Evolutionary conservation across 176 grass and related monocot species (phyloP).

Genomic region (Triticum monococcum): DNA sequence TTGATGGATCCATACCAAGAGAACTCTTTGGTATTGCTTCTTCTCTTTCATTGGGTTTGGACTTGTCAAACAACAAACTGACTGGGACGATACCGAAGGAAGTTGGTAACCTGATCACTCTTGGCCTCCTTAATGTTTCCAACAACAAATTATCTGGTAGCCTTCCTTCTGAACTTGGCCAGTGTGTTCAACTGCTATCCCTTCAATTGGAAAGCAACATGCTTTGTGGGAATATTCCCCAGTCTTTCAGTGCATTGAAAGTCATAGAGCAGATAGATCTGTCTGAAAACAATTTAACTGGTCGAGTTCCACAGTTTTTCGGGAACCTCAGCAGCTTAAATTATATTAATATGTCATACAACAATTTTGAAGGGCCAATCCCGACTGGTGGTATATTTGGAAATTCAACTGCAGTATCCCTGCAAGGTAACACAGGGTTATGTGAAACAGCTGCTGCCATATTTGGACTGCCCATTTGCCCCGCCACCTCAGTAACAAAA

Average conservation of each 20-base stretch:
- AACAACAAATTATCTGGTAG: conserved; percentile 24
- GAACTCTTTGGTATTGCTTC: not conserved
- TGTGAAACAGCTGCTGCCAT: not conserved
- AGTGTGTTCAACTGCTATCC: not conserved
- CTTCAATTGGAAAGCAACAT: conserved; percentile 16
- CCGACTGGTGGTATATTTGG: conserved; percentile 1
- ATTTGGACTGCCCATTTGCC: conserved; percentile 25
- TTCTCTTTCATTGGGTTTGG: not conserved
- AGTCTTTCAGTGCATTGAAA: not conserved
- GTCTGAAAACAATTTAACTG: conserved; percentile 15
- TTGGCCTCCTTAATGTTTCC: not conserved
- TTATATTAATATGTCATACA: conserved; percentile 34
- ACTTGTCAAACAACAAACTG: conserved; percentile 8
- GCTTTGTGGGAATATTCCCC: conserved; percentile 4
- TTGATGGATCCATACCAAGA: conserved; percentile 29
- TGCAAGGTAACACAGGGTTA: conserved; percentile 20
- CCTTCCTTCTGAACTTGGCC: not conserved
- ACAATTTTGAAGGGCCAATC: conserved; percentile 22
- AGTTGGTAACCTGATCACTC: conserved; percentile 16
- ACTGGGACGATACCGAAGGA: not conserved
- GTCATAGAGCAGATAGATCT: conserved; percentile 22
- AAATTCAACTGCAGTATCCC: not conserved
- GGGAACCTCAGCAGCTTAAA: not conserved
- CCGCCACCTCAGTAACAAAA: not conserved
- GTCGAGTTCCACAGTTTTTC: conserved; percentile 2